Conservation (phyloP, 495 filamentous ascomycete species). For the Symbiotaphrina buchneri region DNA sequence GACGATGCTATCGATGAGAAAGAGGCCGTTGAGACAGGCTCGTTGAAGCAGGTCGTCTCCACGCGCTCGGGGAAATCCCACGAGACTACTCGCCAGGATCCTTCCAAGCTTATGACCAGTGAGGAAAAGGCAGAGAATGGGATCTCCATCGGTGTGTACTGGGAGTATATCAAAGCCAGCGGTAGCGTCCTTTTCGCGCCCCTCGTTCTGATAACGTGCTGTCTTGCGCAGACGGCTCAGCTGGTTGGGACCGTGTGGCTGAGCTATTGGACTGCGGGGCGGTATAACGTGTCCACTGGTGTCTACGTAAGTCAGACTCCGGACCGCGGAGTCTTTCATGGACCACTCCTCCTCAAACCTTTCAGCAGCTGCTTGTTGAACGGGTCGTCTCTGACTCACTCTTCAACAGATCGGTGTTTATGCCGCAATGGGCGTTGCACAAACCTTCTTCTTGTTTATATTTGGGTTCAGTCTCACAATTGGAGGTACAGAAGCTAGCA, state of each 20-base stretch:
- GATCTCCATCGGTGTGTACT: slow-evolving; percentile 7
- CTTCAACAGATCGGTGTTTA: slow-evolving; percentile 7
- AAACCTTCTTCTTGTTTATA: slow-evolving; percentile 8
- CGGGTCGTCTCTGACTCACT: no score
- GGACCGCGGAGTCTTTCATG: no score
- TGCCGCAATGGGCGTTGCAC: slow-evolving; percentile 9
- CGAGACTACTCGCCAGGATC: slow-evolving; percentile 4
- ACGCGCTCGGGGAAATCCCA: slow-evolving; percentile 2
- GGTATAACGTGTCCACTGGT: slow-evolving; percentile 5
- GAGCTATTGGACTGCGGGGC: slow-evolving; percentile 10
- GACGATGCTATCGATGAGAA: neutral
- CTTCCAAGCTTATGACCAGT: slow-evolving; percentile 8
- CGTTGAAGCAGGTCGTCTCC: slow-evolving; percentile 5
- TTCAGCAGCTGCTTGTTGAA: no score
- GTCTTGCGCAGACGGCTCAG: slow-evolving; percentile 6
- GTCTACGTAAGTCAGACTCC: neutral
- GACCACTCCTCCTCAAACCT: no score
- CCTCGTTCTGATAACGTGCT: slow-evolving; percentile 5
- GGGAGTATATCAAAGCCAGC: slow-evolving; percentile 9
- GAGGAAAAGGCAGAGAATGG: slow-evolving; percentile 8
- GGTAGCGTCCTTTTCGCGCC: slow-evolving; percentile 6
- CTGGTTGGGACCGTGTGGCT: slow-evolving; percentile 7
- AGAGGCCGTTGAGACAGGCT: no score
- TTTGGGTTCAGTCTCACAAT: slow-evolving; percentile 12
- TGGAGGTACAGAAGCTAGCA: slow-evolving; percentile 4